Base-by-base conservation (phyloP, 768 basidiomycete genomes). In the Calocera viscosa region DNA sequence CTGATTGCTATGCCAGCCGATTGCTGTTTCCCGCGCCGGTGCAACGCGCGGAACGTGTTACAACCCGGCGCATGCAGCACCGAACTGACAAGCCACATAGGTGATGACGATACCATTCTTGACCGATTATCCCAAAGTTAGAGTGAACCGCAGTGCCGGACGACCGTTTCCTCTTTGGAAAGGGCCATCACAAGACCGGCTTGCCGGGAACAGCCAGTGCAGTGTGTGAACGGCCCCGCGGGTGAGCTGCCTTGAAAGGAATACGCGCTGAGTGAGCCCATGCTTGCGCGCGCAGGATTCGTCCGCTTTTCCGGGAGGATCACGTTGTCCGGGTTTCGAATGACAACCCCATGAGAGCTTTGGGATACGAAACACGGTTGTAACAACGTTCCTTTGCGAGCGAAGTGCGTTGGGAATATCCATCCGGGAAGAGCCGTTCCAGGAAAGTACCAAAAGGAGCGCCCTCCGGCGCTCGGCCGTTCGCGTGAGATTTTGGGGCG, bases 41-140 rank as follows among this genome's bases (percentile, higher is more conserved):
- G 53, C 14, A 5, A 32, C 24, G 53, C 53, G 53, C 30, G 53
- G 53, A 60, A 60, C 53, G 53, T 60, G 11, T 60, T 60, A 60
- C 53, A 28, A 26, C 53, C 7, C 53, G 10, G 22, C 19, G 2
- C 26, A 60, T 19, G 19, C 24, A 3, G 19, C 8, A 47, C 24
- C 19, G 53, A 60, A 22, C 26, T 60, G 53, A 3, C 10, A 11
- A 60, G 16, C 7, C 24, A 47, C 19, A 47, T 47, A 19, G 43
- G 24, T 47, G 43, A 47, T 47, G 53, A 32, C 30, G 14, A 26
- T 60, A 60, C 53, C 53, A 10, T 60, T 32, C 26, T 14, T 60
- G 26, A 30, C 53, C 53, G 53, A 60, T 32, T 32, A 28, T 60
- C 53, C 53, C 5, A 8, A 60, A 60, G 53, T 19, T 5, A 60